Evolutionary conservation across 164 flowering plant genomes (phyloP), one percentile per base, ranked within the genome.

Genomic region (Warburgia ugandensis): DNA sequence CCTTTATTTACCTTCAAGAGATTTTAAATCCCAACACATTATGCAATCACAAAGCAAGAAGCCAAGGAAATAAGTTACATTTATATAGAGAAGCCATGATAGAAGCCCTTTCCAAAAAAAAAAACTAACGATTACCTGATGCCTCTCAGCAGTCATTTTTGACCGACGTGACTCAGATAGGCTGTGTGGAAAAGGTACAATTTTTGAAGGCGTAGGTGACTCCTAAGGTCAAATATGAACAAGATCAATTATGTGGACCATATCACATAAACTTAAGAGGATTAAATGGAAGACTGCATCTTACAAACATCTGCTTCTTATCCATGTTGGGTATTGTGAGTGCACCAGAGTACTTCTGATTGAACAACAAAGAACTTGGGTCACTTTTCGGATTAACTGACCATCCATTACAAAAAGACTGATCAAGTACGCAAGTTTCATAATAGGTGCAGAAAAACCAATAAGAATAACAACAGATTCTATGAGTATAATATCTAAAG

Each of bases 171-270:
- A 76, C 1, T 92, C 96, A 9, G 99, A 78, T 28, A 78, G 56
- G 48, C 82, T 65, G 52, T 73, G 94, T 21, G 84, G 54, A 25
- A 66, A 57, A 37, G 87, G 75, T 14, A 48, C 62, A 19, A 72
- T 47, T 67, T 86, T 86, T 31, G 91, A 66, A 39, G 99, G 95
- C 5, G 91, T 83, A 7, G 99, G 99, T 29, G 96, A 67, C 63
- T 92, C 99, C 99, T 92, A 73, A 50, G 67, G 13, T 17, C 11
- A 6, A 10, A 23, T 45, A 29, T 45, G 6, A 8, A 25, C 33
- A 47, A 48, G 21, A 58, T 12, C 29, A 22, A 52, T 41, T 17
- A 33, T 3, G 2, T 37, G 17, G 11, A 11, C 10, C 14, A 9
- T 28, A 47, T 13, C 43, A 37, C 13, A 6, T 21, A 29, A 35